A percentile compares a stretch with the other conserved stretches of the same genome.
Conservation (phyloP, 129 eudicot genomes). For the Flaveria sonorensis region DNA sequence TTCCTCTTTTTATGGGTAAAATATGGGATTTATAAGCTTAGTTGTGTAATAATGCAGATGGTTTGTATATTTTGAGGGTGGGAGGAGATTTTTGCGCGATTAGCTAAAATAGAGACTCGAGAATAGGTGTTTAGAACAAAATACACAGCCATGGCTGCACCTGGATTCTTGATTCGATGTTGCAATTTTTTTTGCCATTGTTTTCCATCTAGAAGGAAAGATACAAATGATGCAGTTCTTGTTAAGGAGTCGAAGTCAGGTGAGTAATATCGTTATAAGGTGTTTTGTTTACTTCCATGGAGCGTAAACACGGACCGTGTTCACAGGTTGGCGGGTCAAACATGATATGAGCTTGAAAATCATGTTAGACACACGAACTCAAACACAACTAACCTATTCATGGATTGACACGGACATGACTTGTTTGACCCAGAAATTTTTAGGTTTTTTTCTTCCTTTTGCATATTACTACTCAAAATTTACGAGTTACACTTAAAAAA, state of each 20-base stretch:
- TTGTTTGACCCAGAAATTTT: too few relatives aligned
- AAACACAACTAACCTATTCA: neutral
- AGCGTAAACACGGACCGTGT: too few relatives aligned
- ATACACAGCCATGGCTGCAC: conserved; percentile 50
- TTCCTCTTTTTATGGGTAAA: neutral
- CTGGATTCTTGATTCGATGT: conserved; percentile 53
- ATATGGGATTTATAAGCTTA: conserved; percentile 2
- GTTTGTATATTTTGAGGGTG: conserved; percentile 34
- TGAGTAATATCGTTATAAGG: conserved; percentile 38
- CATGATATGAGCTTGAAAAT: neutral
- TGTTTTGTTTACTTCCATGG: neutral
- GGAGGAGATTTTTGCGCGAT: conserved; percentile 57
- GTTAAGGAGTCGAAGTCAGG: conserved; percentile 53
- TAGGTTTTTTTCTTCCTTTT: too few relatives aligned
- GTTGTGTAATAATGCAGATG: conserved; percentile 45
- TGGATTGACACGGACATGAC: neutral
- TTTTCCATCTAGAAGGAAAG: conserved; percentile 56
- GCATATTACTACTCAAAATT: too few relatives aligned
- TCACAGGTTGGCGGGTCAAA: too few relatives aligned
- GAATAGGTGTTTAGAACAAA: conserved; percentile 41
- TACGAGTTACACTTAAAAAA: too few relatives aligned
- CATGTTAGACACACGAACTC: neutral
- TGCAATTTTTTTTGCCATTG: conserved; percentile 69
- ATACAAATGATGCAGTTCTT: conserved; percentile 45
- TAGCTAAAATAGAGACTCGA: conserved; percentile 42